A percentile compares a stretch with the other conserved stretches of the same genome.
Evolutionary conservation across 2,329 filamentous ascomycete genomes (phyloP).

Genomic region (Botrytis fragariae): DNA sequence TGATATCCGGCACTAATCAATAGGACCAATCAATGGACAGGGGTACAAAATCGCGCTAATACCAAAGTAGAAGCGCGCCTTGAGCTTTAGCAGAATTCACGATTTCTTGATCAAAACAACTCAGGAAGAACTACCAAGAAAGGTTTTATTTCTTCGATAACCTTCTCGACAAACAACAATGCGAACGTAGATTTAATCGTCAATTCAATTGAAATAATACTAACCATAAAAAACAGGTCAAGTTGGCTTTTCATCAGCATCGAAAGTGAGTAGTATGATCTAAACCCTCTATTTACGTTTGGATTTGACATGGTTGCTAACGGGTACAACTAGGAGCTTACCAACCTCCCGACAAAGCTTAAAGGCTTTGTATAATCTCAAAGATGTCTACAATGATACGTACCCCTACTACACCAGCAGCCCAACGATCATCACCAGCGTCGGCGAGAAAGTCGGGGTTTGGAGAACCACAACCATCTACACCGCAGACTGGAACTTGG

Average conservation of each 20-base stretch:
- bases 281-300: not conserved
- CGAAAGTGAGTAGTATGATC: not conserved
- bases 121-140: constrained; percentile 21
- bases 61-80: not conserved
- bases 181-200: constrained; percentile 25
- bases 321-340: not conserved
- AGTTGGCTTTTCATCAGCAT: not conserved
- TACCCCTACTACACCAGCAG: constrained; percentile 32
- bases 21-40: not conserved
- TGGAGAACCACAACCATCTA: constrained; percentile 7
- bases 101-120: constrained; percentile 21
- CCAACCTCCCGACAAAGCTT: not conserved
- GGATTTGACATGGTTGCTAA: not conserved
- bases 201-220: constrained; percentile 25
- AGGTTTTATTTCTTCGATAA: constrained; percentile 11
- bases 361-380: not conserved
- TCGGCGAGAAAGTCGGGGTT: constrained; percentile 11
- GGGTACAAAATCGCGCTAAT: not conserved
- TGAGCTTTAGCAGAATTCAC: constrained; percentile 11
- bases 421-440: constrained; percentile 5
- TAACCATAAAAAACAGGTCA: constrained; percentile 30
- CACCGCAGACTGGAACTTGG: constrained; percentile 68
- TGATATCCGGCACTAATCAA: constrained; percentile 7
- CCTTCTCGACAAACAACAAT: constrained; percentile 27
- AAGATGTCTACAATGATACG: constrained; percentile 32